Percentiles rank a stretch among this genome's conserved stretches.
These are phyloP conservation scores for Mucor piriformis DNA, from an alignment of 371 early-diverging fungal genomes.

Conservation along the genomic window DNA sequence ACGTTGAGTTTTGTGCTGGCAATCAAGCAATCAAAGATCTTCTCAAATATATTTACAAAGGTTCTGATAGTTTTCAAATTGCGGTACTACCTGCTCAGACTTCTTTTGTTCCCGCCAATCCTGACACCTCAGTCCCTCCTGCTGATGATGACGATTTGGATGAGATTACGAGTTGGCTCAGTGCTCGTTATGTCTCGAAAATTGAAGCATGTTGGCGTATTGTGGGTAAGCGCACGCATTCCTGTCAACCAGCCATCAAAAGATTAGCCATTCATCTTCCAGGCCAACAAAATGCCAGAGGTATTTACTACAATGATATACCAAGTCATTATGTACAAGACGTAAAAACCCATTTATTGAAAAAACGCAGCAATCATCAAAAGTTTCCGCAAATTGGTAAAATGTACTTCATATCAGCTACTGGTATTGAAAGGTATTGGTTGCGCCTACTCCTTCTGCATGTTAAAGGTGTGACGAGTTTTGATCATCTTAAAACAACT, in stretches of 20 bases:
- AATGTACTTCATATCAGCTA: conserved; percentile 24
- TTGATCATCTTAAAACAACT: conserved; percentile 17
- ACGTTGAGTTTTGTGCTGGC: conserved; percentile 34
- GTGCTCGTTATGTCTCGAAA: too few relatives aligned
- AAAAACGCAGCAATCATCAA: neutral
- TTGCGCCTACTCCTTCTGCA: conserved; percentile 17
- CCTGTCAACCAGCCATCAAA: too few relatives aligned
- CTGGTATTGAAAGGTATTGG: conserved; percentile 17
- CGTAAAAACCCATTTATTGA: neutral
- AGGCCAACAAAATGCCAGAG: too few relatives aligned
- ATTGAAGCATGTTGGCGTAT: too few relatives aligned
- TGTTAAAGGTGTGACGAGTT: conserved; percentile 12
- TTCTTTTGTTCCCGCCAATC: too few relatives aligned
- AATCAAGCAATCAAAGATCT: conserved; percentile 18
- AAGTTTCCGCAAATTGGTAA: conserved; percentile 12
- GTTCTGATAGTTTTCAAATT: conserved; percentile 25
- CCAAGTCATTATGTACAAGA: neutral
- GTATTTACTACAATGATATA: neutral
- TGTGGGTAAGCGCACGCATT: too few relatives aligned
- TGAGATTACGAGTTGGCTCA: too few relatives aligned
- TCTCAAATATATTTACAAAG: conserved; percentile 39
- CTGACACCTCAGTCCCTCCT: too few relatives aligned
- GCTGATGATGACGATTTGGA: too few relatives aligned
- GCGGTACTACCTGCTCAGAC: too few relatives aligned
- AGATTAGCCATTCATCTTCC: too few relatives aligned